Conservation (phyloP, 116 monocot genomes). For the Phalaenopsis hybrid region DNA sequence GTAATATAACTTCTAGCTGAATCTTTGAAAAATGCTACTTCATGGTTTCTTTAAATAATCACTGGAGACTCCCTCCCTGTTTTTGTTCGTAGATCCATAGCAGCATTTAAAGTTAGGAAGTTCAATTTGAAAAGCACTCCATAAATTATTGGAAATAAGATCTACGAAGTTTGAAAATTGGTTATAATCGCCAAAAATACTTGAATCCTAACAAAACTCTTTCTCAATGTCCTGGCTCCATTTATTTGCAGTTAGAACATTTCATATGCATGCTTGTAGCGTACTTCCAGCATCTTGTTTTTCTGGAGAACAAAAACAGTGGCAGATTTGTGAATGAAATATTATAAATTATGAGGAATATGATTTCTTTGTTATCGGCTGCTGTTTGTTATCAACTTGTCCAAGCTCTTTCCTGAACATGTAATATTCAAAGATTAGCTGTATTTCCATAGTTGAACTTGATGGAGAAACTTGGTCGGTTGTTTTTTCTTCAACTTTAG, state of each 20-base stretch:
- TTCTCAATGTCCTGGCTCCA: background rate
- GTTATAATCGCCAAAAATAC: background rate
- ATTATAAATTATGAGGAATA: background rate
- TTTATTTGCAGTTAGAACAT: background rate
- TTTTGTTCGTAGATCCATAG: background rate
- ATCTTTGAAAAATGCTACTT: background rate
- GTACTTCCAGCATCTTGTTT: background rate
- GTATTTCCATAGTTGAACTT: background rate
- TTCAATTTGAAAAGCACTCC: background rate
- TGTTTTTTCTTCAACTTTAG: too few species aligned
- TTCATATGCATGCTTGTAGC: background rate
- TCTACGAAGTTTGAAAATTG: background rate
- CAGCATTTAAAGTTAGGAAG: background rate
- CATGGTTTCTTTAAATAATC: background rate
- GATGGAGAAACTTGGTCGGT: too few species aligned
- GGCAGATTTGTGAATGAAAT: background rate
- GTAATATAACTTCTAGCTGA: too few species aligned
- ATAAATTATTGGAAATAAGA: background rate
- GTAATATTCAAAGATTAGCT: background rate
- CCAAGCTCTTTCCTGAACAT: background rate
- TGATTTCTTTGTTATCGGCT: background rate
- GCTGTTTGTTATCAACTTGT: background rate
- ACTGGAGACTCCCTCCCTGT: background rate
- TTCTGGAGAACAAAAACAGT: background rate
- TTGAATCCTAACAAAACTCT: background rate